phyloP scores from a whole-genome alignment of 805 yeast genomes.

The Barnettozyma populi region DNA sequence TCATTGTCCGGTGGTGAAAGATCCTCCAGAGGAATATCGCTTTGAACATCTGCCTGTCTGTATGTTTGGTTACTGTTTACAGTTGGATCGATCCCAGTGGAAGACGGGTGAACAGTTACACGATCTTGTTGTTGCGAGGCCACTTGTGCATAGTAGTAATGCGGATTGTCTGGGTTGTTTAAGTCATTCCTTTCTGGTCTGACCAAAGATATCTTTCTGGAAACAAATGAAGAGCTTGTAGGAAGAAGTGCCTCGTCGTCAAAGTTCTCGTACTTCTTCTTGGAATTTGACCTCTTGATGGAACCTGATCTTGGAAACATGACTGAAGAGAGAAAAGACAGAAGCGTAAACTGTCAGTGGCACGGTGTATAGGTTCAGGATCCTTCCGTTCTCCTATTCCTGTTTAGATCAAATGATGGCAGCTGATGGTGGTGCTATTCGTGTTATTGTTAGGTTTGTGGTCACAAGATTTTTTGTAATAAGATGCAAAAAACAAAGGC shows the following conservation, averaged over 20 bases:
- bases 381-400: not conserved
- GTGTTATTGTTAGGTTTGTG: not conserved
- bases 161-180: constrained; percentile 64
- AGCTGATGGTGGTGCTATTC: not conserved
- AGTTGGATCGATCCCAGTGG: constrained; percentile 66
- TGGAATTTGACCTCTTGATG: constrained; percentile 18
- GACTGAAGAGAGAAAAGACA: not conserved
- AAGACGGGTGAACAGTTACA: constrained; percentile 59
- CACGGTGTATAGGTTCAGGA: not conserved
- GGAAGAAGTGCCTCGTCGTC: constrained; percentile 32
- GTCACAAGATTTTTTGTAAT: not conserved
- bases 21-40: constrained; percentile 20
- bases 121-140: constrained; percentile 61
- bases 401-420: not conserved
- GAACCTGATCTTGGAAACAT: constrained; percentile 26
- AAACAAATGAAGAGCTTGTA: constrained; percentile 19
- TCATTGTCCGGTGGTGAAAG: constrained; percentile 7
- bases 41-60: constrained; percentile 11
- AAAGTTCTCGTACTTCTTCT: constrained; percentile 19
- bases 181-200: constrained; percentile 76
- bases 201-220: constrained; percentile 62
- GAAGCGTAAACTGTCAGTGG: not conserved
- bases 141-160: constrained; percentile 71
- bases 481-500: too few relatives aligned
- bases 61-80: constrained; percentile 12